Conservation (phyloP, 1,284 basidiomycete genomes). For the Cryptococcus hybrid region DNA sequence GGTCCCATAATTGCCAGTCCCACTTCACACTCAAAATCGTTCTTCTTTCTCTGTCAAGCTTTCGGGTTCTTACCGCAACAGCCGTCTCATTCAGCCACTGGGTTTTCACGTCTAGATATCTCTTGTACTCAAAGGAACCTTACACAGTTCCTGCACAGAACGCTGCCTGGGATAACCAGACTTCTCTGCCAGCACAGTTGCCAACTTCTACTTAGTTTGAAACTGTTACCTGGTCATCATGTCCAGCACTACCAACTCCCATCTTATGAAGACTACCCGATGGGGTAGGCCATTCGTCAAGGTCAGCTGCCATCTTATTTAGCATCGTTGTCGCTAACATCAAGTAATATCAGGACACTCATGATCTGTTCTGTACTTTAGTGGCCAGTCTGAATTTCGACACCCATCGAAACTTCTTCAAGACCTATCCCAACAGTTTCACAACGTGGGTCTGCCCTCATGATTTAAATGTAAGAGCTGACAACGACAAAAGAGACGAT, state of each 20-base stretch:
- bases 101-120: too few species aligned
- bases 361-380: conserved; percentile 96
- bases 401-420: conserved; percentile 93
- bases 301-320: conserved; percentile 52
- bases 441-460: conserved; percentile 69
- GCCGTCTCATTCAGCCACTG: too few species aligned
- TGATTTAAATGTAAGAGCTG: too few species aligned
- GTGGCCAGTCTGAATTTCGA: conserved; percentile 88
- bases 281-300: conserved; percentile 91
- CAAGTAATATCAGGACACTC: conserved; percentile 65
- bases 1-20: too few species aligned
- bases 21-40: too few species aligned
- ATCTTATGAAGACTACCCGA: conserved; percentile 97
- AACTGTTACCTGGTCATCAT: conserved; percentile 9
- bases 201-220: too few species aligned
- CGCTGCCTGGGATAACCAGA: too few species aligned
- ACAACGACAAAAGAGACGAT: conserved; percentile 68
- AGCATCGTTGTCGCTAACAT: not conserved
- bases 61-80: too few species aligned
- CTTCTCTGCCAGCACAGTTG: too few species aligned
- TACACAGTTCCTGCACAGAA: too few species aligned
- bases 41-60: too few species aligned
- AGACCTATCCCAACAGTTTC: conserved; percentile 91
- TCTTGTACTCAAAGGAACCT: too few species aligned
- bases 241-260: conserved; percentile 55